These are phyloP conservation scores for Penicillium capsulatum DNA, from an alignment of 2,329 filamentous ascomycete species.

Conservation along the genomic window DNA sequence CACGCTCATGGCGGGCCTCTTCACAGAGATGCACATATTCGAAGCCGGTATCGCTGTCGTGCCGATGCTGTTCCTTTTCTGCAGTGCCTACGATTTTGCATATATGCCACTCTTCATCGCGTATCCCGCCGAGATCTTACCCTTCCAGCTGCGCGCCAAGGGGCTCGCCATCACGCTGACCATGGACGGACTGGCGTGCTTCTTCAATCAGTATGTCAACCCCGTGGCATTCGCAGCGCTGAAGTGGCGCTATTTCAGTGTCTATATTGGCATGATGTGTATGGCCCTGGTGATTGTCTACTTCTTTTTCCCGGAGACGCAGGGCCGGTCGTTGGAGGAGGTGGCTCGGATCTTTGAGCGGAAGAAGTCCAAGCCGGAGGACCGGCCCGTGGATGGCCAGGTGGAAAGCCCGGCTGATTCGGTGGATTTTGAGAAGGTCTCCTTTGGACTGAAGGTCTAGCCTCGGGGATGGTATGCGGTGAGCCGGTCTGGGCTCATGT, in stretches of 20 bases:
- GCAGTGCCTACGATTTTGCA: slow-evolving; percentile 29
- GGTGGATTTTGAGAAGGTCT: too few relatives aligned
- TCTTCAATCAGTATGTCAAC: slow-evolving; percentile 44
- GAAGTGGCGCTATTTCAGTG: slow-evolving; percentile 42
- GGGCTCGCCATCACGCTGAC: slow-evolving; percentile 29
- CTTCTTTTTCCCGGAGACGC: slow-evolving; percentile 12
- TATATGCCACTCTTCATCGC: slow-evolving; percentile 27
- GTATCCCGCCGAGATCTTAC: slow-evolving; percentile 32
- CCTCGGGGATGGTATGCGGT: too few relatives aligned
- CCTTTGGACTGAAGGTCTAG: too few relatives aligned
- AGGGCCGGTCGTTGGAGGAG: slow-evolving; percentile 10
- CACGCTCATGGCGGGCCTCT: slow-evolving; percentile 21
- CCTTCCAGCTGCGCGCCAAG: slow-evolving; percentile 36
- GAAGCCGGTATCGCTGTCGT: slow-evolving; percentile 31
- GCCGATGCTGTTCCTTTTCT: slow-evolving; percentile 35
- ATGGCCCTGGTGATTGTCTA: slow-evolving; percentile 22
- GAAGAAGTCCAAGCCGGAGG: background rate
- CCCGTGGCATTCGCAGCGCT: slow-evolving; percentile 40
- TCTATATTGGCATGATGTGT: slow-evolving; percentile 37
- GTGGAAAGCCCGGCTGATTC: too few relatives aligned
- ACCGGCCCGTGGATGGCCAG: background rate
- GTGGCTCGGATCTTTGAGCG: slow-evolving; percentile 9
- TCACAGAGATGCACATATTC: slow-evolving; percentile 19
- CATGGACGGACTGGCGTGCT: slow-evolving; percentile 27
- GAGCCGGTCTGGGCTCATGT: too few relatives aligned